phyloP scores from a whole-genome alignment of 2,329 filamentous ascomycete species.

The Rhinocladiella mackenziei region DNA sequence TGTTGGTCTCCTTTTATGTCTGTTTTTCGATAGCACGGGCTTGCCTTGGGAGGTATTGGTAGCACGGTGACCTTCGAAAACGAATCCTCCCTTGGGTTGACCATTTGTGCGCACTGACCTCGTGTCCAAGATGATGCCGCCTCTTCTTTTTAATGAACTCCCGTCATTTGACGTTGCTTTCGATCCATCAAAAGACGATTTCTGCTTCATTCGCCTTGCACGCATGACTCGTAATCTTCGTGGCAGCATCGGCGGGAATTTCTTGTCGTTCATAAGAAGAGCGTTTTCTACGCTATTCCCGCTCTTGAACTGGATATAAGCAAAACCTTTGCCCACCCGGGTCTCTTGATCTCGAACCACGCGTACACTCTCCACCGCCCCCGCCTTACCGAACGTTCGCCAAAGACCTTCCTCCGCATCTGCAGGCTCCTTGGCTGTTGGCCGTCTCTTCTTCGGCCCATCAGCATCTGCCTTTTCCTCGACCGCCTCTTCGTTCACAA shows the following conservation, averaged over 20 bases:
- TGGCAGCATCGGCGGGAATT: slow-evolving; percentile 90
- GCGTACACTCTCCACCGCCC: slow-evolving; percentile 86
- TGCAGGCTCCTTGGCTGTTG: slow-evolving; percentile 65
- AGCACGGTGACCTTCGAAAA: slow-evolving; percentile 47
- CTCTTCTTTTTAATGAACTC: not conserved
- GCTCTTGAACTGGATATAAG: slow-evolving; percentile 95
- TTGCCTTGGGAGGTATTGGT: slow-evolving; percentile 33
- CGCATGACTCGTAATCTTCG: slow-evolving; percentile 79
- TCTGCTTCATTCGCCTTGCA: slow-evolving; percentile 58
- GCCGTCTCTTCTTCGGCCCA: slow-evolving; percentile 66
- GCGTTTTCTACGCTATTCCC: slow-evolving; percentile 87
- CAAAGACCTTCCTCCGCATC: slow-evolving; percentile 93
- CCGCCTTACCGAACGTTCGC: slow-evolving; percentile 71
- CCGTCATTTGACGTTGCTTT: slow-evolving; percentile 25
- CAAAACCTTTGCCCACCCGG: slow-evolving; percentile 91
- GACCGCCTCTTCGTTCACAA: slow-evolving; percentile 85
- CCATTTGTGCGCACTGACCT: not conserved
- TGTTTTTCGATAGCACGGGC: slow-evolving; percentile 39
- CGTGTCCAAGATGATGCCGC: not conserved
- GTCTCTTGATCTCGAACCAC: slow-evolving; percentile 87
- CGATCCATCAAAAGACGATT: slow-evolving; percentile 30
- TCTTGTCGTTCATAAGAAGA: slow-evolving; percentile 81
- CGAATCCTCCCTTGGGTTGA: slow-evolving; percentile 24
- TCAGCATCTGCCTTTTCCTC: slow-evolving; percentile 59
- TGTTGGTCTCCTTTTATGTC: slow-evolving; percentile 25